phyloP scores from a whole-genome alignment of 805 yeast genomes.

The Starmerella apis region DNA sequence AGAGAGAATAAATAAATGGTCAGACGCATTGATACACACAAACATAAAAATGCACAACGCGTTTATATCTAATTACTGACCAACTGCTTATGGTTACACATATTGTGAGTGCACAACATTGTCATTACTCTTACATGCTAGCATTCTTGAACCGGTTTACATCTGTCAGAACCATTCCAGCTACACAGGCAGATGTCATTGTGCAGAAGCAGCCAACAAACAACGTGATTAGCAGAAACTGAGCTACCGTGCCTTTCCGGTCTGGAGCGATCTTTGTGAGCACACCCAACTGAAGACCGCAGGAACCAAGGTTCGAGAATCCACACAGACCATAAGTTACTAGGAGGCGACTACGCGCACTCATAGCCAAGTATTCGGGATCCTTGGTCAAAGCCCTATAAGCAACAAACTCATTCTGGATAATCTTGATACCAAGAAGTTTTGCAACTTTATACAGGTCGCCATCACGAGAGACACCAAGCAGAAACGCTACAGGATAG shows the following conservation, averaged over 20 bases:
- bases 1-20: not conserved
- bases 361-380: constrained; percentile 38
- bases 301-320: constrained; percentile 51
- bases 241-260: constrained; percentile 40
- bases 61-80: not conserved
- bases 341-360: constrained; percentile 43
- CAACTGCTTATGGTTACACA: not conserved
- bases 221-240: constrained; percentile 41
- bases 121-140: not conserved
- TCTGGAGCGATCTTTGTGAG: constrained; percentile 46
- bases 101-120: not conserved
- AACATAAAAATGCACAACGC: not conserved
- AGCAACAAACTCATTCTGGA: constrained; percentile 55
- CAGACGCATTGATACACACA: not conserved
- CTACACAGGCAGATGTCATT: constrained; percentile 46
- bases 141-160: constrained; percentile 26
- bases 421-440: constrained; percentile 47
- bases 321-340: constrained; percentile 57
- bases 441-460: constrained; percentile 44
- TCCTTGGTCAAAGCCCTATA: constrained; percentile 35
- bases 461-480: constrained; percentile 43
- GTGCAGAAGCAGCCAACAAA: constrained; percentile 47
- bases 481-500: constrained; percentile 50
- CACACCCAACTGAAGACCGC: constrained; percentile 54
- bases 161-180: constrained; percentile 53